Evolutionary conservation across 2,329 filamentous ascomycete genomes (phyloP), one percentile per base, ranked within the genome.

Genomic region (Sarocladium kiliense): DNA sequence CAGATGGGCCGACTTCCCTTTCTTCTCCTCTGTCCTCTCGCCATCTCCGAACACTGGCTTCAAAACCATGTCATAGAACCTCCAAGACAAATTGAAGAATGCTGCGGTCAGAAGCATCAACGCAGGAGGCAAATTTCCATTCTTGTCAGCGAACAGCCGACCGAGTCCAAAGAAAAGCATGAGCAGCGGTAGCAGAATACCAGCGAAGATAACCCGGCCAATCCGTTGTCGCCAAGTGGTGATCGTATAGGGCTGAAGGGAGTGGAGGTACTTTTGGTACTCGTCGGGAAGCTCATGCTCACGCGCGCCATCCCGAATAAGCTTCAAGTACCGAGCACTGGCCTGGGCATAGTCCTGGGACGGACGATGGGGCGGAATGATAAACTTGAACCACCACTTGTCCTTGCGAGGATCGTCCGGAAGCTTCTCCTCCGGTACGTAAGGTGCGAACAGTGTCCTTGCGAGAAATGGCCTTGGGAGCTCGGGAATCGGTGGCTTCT

Each of bases 11-110:
- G 9, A 14, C 19, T 41, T 18, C 2, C 19, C 34, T 16, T 18
- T 26, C 34, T 41, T 39, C 30, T 68, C 67, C 30, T 69, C 60
- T 3, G 83, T 86, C 63, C 80, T 81, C 76, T 97, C 93, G 0
- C 94, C 94, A 65, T 97, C 89, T 1, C 93, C 93, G 75, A 95
- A 97, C 0, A 86, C 39, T 1, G 71, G 73, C 68, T 83, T 86
- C 61, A 76, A 67, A 2, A 76, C 66, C 1, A 26, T 27, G 53
- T 81, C 78, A 51, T 81, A 79, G 3, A 58, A 61, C 57, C 67
- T 61, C 78, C 78, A 81, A 10, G 74, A 57, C 3, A 71, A 11
- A 16, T 71, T 76, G 57, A 87, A 84, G 1, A 87, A 12, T 1
- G 75, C 68, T 1, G 75, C 78, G 55, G 78, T 74, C 0, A 80